Conservation (phyloP, 208 protist genomes). For the Jaenimonas drosophilae region DNA sequence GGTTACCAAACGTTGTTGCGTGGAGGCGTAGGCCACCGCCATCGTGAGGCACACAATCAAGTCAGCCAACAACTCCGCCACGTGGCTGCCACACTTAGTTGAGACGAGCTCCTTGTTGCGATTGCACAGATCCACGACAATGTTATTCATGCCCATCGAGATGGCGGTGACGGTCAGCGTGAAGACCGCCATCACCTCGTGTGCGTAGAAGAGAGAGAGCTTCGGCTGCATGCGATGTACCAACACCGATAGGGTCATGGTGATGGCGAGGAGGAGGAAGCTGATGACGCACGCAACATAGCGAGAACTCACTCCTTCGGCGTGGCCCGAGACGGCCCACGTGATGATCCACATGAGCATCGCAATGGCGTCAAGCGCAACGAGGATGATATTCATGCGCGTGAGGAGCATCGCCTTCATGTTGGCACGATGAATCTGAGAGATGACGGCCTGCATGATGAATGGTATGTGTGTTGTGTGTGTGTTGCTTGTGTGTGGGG, state of each 20-base stretch:
- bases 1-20: constrained; percentile 76
- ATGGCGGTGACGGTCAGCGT: constrained; percentile 53
- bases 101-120: constrained; percentile 10
- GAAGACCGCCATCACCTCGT: constrained; percentile 54
- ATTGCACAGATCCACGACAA: constrained; percentile 63
- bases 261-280: constrained; percentile 42
- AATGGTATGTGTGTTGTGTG: neutral
- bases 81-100: constrained; percentile 44
- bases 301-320: constrained; percentile 31
- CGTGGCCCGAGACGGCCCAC: constrained; percentile 40
- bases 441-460: constrained; percentile 51
- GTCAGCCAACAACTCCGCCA: constrained; percentile 54
- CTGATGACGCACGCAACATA: constrained; percentile 50
- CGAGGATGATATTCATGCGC: constrained; percentile 49
- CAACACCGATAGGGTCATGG: constrained; percentile 41
- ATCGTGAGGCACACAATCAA: constrained; percentile 57
- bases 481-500: too few species aligned
- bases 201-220: constrained; percentile 53
- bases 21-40: constrained; percentile 46
- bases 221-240: constrained; percentile 48
- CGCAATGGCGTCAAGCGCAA: constrained; percentile 30
- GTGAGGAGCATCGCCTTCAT: constrained; percentile 64
- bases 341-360: constrained; percentile 65
- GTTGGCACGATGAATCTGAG: constrained; percentile 59
- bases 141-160: constrained; percentile 73